Evolutionary conservation across 768 basidiomycete genomes (phyloP).

Genomic region (Tricholoma hemisulphureum): DNA sequence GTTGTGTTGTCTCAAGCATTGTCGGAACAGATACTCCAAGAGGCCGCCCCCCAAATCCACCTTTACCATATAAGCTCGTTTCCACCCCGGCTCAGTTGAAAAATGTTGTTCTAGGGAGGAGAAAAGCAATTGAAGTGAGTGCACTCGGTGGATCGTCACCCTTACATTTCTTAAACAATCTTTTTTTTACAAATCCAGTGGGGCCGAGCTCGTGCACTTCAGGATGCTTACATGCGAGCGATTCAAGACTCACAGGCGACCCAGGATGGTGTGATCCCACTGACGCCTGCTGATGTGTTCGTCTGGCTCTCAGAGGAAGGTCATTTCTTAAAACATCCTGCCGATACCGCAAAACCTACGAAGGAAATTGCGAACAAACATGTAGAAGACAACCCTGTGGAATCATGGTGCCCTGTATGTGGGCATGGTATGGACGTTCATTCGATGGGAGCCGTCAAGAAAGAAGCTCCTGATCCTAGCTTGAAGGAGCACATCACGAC

Average conservation of each 20-base stretch:
- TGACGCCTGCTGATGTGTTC: slow-evolving; percentile 45
- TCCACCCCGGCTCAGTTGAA: slow-evolving; percentile 33
- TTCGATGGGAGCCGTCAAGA: slow-evolving; percentile 16
- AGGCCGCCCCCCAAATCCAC: slow-evolving; percentile 17
- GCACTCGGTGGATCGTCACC: not conserved
- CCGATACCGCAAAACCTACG: not conserved
- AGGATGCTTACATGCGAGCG: slow-evolving; percentile 36
- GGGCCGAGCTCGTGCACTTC: slow-evolving; percentile 46
- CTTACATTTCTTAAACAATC: not conserved
- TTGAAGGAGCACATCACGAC: not conserved
- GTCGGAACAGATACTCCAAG: slow-evolving; percentile 25
- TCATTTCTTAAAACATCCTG: slow-evolving; percentile 29
- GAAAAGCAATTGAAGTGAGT: slow-evolving; percentile 52
- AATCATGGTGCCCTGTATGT: slow-evolving; percentile 34
- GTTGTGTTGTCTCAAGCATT: not conserved
- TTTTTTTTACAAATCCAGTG: slow-evolving; percentile 32
- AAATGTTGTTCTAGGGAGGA: slow-evolving; percentile 39
- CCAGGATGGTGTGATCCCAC: slow-evolving; percentile 17
- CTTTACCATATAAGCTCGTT: slow-evolving; percentile 42
- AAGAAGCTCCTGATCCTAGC: slow-evolving; percentile 6
- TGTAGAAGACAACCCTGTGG: slow-evolving; percentile 1
- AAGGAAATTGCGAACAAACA: slow-evolving; percentile 3
- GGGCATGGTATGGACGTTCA: slow-evolving; percentile 28
- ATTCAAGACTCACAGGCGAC: slow-evolving; percentile 11
- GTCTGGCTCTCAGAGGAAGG: slow-evolving; percentile 45